A percentile compares a stretch with the other conserved stretches of the same genome.
Conservation (phyloP, 139 green algal species). For the Chlorella sp. region DNA sequence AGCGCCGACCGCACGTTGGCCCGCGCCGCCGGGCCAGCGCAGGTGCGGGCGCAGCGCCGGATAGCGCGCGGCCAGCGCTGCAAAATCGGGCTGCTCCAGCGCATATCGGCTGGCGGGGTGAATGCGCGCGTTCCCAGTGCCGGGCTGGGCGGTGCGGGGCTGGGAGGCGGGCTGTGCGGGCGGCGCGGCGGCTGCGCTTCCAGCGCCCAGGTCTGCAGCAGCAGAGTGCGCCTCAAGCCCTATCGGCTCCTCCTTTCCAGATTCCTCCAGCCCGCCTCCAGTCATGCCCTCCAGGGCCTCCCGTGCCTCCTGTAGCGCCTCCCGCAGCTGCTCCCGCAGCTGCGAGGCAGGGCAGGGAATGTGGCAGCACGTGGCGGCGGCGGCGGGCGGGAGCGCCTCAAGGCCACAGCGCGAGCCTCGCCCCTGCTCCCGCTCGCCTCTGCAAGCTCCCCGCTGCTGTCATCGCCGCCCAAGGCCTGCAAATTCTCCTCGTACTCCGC, state of each 20-base stretch:
- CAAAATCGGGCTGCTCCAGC: conserved; percentile 78
- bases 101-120: conserved; percentile 74
- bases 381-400: too few relatives aligned
- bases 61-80: conserved; percentile 54
- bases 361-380: too few relatives aligned
- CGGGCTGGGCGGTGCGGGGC: not conserved
- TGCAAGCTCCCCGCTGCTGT: too few relatives aligned
- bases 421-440: too few relatives aligned
- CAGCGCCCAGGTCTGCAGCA: too few relatives aligned
- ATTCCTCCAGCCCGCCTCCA: too few relatives aligned
- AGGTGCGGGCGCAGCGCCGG: conserved; percentile 57
- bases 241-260: too few relatives aligned
- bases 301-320: conserved; percentile 15
- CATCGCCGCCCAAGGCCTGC: too few relatives aligned
- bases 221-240: not conserved
- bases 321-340: conserved; percentile 25
- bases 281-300: conserved; percentile 20
- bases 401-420: too few relatives aligned
- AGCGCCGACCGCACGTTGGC: not conserved
- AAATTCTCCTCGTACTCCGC: not conserved
- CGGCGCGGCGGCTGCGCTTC: not conserved
- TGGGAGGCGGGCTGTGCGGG: not conserved
- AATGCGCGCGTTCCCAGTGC: conserved; percentile 48
- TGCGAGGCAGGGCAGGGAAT: not conserved
- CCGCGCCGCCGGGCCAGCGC: not conserved